Evolutionary conservation across 208 protist species (phyloP), one percentile per base, ranked within the genome.

Genomic region (Porcisia hertigi): DNA sequence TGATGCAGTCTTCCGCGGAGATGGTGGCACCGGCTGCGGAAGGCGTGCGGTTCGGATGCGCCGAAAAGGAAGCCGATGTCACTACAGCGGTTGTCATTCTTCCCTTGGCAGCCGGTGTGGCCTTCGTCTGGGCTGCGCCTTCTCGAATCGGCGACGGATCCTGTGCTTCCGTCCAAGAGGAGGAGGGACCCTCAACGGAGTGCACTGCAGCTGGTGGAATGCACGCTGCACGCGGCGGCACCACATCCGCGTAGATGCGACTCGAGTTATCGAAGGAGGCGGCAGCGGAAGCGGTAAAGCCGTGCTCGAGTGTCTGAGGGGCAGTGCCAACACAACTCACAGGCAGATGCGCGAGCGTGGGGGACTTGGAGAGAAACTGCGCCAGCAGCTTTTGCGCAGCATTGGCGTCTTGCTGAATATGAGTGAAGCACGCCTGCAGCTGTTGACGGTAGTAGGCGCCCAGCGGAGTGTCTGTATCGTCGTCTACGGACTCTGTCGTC

Each of bases 1-100:
- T 81, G 14, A 91, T 77, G 34, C 71, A 69, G 30, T 89, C 85
- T 34, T 94, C 82, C 1, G 70, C 80, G 20, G 71, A 69, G 34
- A 67, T 34, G 39, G 67, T 8, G 25, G 49, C 14, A 6, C 55
- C 34, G 20, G 36, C 34, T 54, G 73, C 41, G 43, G 65, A 0
- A 1, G 62, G 30, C 39, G 77, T 47, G 57, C n/a, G 36, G 16
- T 47, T 3, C 39, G 39, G 63, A 67, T 67, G 11, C 23, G 2
- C 34, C 7, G 39, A 4, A 67, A 30, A 67, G 39, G 63, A 45
- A 12, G 63, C 23, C 41, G 63, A 52, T 52, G 47, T 14, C 47
- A 52, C 47, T 14, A 52, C 69, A 43, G 47, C 58, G 16, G 16
- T 23, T 43, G 2, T 57, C 30, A 25, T 52, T 36, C 23, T 59